phyloP scores from a whole-genome alignment of 2,329 filamentous ascomycete genomes.

The Colletotrichum theobromicola region DNA sequence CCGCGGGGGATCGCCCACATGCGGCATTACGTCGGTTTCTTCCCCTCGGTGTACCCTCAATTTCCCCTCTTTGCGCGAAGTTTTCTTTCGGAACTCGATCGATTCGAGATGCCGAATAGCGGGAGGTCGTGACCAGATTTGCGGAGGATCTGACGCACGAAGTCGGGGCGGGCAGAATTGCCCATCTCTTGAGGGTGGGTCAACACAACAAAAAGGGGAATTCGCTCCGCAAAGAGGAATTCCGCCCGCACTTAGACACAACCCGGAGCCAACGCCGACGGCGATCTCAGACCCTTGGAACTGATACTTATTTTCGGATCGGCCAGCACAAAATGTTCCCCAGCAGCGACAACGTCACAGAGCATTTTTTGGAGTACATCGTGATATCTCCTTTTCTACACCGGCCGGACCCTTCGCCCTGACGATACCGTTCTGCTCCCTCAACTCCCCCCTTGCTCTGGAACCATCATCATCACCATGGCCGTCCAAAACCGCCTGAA shows the following conservation, averaged over 20 bases:
- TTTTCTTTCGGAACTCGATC: neutral
- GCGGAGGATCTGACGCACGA: neutral
- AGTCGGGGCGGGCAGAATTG: neutral
- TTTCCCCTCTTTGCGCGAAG: neutral
- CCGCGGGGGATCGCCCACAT: neutral
- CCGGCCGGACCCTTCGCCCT: neutral
- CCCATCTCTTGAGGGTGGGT: neutral
- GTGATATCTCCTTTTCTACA: accelerated
- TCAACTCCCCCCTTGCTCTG: neutral
- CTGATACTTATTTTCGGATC: neutral
- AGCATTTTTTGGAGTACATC: neutral
- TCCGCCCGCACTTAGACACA: neutral
- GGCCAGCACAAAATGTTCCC: neutral
- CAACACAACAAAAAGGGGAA: neutral
- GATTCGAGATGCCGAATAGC: neutral
- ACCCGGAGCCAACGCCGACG: neutral
- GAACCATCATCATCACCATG: neutral
- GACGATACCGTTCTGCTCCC: no score
- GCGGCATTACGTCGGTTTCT: neutral
- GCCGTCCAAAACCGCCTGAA: neutral
- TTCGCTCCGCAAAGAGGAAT: neutral
- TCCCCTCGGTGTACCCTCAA: neutral
- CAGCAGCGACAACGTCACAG: neutral
- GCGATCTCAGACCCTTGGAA: neutral
- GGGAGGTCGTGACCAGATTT: neutral